A percentile compares a stretch with the other conserved stretches of the same genome.
Evolutionary conservation across 345 rosid genomes (phyloP).

Genomic region (Eucalyptus urophylla): DNA sequence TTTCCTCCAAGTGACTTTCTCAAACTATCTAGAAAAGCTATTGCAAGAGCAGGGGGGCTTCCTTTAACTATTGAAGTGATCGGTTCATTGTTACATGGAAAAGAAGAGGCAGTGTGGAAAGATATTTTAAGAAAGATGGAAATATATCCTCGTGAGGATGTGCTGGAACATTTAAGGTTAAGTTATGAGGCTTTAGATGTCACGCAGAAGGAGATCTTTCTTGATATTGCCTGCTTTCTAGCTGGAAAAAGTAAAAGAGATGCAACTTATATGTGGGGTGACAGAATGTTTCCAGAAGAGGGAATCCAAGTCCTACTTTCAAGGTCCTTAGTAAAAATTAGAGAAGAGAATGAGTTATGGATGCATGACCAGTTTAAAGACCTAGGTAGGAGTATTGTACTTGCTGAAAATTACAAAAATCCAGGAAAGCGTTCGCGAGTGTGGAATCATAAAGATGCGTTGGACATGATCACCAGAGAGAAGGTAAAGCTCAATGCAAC

Average conservation of each 20-base stretch:
- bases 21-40: neutral
- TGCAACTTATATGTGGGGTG: neutral
- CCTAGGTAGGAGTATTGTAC: neutral
- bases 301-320: neutral
- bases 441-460: neutral
- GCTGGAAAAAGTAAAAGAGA: neutral
- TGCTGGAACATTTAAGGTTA: no score
- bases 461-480: neutral
- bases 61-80: neutral
- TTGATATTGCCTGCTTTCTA: no score
- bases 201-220: no score
- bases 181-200: no score
- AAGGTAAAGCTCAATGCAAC: neutral
- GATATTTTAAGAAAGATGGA: neutral
- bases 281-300: neutral
- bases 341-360: neutral
- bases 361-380: neutral
- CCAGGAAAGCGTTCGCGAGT: neutral
- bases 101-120: neutral
- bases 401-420: neutral
- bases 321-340: neutral
- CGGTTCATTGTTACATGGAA: neutral
- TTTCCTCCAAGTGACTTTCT: neutral
- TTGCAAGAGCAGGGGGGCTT: neutral
- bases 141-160: no score